These are phyloP conservation scores for Pichia phayaonensis DNA, from an alignment of 805 yeast species.

Conservation along the genomic window DNA sequence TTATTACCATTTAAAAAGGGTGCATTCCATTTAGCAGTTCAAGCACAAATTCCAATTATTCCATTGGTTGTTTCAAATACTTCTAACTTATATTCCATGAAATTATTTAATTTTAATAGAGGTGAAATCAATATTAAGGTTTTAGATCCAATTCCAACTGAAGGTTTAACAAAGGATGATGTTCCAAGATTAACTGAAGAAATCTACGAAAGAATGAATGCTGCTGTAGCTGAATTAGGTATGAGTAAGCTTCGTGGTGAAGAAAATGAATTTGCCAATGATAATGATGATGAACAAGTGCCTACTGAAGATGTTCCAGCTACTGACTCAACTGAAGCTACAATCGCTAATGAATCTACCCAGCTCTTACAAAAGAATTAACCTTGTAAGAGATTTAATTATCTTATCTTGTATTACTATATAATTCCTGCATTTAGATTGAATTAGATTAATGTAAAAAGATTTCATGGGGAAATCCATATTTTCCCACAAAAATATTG, in stretches of 20 bases:
- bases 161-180: slow-evolving; percentile 61
- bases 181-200: slow-evolving; percentile 51
- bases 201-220: slow-evolving; percentile 53
- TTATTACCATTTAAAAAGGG: slow-evolving; percentile 92
- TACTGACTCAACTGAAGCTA: neutral
- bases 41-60: slow-evolving; percentile 80
- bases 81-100: slow-evolving; percentile 58
- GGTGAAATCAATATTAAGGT: slow-evolving; percentile 78
- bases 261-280: neutral
- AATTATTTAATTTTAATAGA: slow-evolving; percentile 53
- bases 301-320: slow-evolving; percentile 3
- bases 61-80: slow-evolving; percentile 88
- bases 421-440: neutral
- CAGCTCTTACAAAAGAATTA: slow-evolving; percentile 1
- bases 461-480: neutral
- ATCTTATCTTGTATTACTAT: neutral
- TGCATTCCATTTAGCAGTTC: slow-evolving; percentile 94
- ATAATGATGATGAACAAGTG: neutral
- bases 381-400: neutral
- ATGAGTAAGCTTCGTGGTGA: slow-evolving; percentile 30
- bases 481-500: neutral
- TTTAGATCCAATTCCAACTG: slow-evolving; percentile 72
- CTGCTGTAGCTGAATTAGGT: slow-evolving; percentile 35
- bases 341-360: slow-evolving; percentile 7
- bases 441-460: no score